These are phyloP conservation scores for Hansenula sp. DNA, from an alignment of 1,139 yeast genomes.

Conservation along the genomic window DNA sequence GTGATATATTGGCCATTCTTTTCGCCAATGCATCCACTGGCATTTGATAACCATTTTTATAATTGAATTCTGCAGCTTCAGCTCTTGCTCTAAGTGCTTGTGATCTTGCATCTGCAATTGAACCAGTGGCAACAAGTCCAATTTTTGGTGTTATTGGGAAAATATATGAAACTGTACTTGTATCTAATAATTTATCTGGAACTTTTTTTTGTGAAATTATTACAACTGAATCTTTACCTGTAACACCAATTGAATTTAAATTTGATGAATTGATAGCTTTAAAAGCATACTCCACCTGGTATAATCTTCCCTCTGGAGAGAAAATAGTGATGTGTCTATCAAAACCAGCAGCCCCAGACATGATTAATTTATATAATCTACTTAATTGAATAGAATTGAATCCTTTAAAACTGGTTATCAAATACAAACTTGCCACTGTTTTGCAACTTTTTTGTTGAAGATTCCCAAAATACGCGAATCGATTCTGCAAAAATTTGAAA, in stretches of 20 bases:
- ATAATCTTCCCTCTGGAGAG: constrained; percentile 96
- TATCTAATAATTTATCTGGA: constrained; percentile 88
- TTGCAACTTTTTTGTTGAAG: too few species aligned
- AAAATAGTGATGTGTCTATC: constrained; percentile 98
- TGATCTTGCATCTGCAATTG: constrained; percentile 94
- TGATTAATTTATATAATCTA: background rate
- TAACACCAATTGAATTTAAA: constrained; percentile 81
- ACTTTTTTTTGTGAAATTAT: constrained; percentile 92
- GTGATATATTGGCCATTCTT: constrained; percentile 92
- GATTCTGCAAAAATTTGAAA: too few species aligned
- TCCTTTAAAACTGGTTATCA: background rate
- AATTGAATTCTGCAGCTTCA: constrained; percentile 93
- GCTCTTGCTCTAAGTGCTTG: constrained; percentile 86
- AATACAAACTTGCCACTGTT: background rate
- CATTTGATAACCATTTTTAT: constrained; percentile 94
- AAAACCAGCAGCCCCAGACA: constrained; percentile 75
- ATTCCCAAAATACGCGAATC: too few species aligned
- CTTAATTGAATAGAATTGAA: too few species aligned
- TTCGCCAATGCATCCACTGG: constrained; percentile 92
- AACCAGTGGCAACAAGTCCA: constrained; percentile 93
- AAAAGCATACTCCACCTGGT: constrained; percentile 97
- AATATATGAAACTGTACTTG: constrained; percentile 78
- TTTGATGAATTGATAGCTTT: constrained; percentile 94
- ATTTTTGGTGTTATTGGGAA: constrained; percentile 77
- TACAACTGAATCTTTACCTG: constrained; percentile 88